Base-by-base conservation (phyloP, 371 early-diverging fungal genomes). In the Apophysomyces variabilis region DNA sequence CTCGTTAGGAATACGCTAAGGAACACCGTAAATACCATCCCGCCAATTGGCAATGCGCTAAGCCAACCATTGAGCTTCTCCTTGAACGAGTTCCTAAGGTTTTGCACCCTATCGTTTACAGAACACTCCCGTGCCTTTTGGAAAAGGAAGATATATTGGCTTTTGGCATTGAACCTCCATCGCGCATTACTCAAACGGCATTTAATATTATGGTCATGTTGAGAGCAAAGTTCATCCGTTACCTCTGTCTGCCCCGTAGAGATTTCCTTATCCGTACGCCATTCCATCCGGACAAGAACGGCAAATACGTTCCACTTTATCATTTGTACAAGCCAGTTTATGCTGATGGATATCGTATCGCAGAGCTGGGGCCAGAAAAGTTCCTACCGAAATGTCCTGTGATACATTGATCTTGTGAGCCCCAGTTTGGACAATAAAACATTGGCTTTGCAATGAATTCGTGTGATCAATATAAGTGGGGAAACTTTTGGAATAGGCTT, bases 281-380 rank as follows among this genome's bases (percentile, higher is more conserved):
- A 1, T 58, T 73, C 47, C 65, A 64, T 32, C 59, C 67, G 21
- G 69, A 79, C 45, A 39, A 70, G 8, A 61, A 77, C 1, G 67
- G 67, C 38, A 70, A 58, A 9, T 79, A 76, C 57, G 73, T 76
- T 5, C 73, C 79, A 0, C 26, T 14, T 0, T 78, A 58, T 61
- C 39, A 76, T 64, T 43, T 76, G 46, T 77, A 71, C 61, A 54
- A 46, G 37, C 65, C 47, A 13, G 66, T 74, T 1, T 77, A 77
- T 44, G 66, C 76, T 8, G 58, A 76, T 44, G 82, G 82, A 0
- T 82, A 82, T 26, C 65, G 66, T 16, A 67, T 77, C 36, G 65
- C 71, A 14, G 82, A 78, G 41, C 45, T 82, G 1, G 82, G 82
- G 8, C 82, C 82, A 1, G 68, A 68, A 1, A 76, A 76, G 64